A percentile compares a stretch with the other conserved stretches of the same genome.
These are phyloP conservation scores for Paraleonurus japonicus DNA, from an alignment of 257 asterid genomes.

Conservation along the genomic window DNA sequence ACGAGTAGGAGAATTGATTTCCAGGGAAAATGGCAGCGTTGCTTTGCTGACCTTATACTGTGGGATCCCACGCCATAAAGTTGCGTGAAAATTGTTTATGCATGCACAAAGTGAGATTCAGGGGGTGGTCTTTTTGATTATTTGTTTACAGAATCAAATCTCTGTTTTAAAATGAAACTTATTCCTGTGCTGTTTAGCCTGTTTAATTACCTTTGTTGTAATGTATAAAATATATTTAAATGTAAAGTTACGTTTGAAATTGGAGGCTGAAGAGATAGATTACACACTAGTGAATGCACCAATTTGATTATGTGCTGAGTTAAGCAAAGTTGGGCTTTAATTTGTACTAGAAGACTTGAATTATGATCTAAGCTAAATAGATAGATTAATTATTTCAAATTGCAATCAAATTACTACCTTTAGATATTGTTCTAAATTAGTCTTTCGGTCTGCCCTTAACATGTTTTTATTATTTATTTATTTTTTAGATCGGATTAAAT, in stretches of 20 bases:
- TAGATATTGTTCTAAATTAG: too few species aligned
- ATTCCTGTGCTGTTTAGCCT: neutral
- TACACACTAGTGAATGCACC: neutral
- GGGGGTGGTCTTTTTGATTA: neutral
- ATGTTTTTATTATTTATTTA: too few species aligned
- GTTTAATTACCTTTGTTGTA: neutral
- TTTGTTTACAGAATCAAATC: neutral
- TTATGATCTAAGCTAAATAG: neutral
- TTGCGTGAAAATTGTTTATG: neutral
- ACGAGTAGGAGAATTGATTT: neutral
- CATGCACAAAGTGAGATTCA: neutral
- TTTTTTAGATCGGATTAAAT: too few species aligned
- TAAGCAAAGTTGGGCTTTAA: slow-evolving; percentile 4
- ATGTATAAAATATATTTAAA: neutral
- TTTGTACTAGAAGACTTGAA: neutral
- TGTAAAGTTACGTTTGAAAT: neutral
- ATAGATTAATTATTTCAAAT: too few species aligned
- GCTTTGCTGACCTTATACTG: slow-evolving; percentile 27
- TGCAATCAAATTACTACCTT: too few species aligned
- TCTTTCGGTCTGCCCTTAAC: too few species aligned
- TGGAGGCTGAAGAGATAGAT: neutral
- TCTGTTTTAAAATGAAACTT: neutral
- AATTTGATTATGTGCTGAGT: neutral
- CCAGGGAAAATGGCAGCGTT: slow-evolving; percentile 22
- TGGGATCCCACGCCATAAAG: slow-evolving; percentile 35